Evolutionary conservation across 495 filamentous ascomycete species (phyloP), one percentile per base, ranked within the genome.

Genomic region (Bryoglossum gracile): DNA sequence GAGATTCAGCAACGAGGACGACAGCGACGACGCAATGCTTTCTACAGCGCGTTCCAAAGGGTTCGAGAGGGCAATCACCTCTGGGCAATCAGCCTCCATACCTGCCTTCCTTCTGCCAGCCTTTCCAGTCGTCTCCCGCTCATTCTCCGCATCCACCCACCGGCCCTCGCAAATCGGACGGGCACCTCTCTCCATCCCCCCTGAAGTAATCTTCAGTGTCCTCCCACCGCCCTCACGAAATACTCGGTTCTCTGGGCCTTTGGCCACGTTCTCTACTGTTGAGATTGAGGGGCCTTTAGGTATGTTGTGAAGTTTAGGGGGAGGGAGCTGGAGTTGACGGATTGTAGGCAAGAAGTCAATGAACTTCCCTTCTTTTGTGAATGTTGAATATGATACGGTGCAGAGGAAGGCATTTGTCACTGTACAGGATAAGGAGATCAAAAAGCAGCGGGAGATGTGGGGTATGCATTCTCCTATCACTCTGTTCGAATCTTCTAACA

Each of bases 391-490:
- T 32, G 82, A 92, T 58, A 66, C 70, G 28, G 65, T 69, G 8
- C 59, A 69, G 18, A 67, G 73, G 34, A 86, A 81, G 59, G 81
- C 81, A 8, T 74, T 67, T 8, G 61, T 98, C 43, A 79, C 71
- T 25, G 72, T 96, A 11, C 54, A 79, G 51, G 76, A 96, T 65
- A 58, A 63, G 8, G 57, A 72, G 4, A 54, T 78, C 19, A 77
- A 82, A 59, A 74, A 84, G 43, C 92, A 98, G 68, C 79, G 87
- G 61, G 91, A 85, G 65, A 97, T 97, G 91, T 98, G 92, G 92
- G 92, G 92, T 94, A 74, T 42, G 86, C 73, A 23, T 49, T 33
- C 25, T n/a, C 16, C 25, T 6, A 23, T 32, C n/a, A 17, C 25
- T 8, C 3, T 6, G 23, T 19, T 23, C 3, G 6, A 19, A 0